phyloP scores from a whole-genome alignment of 129 eudicot genomes.

The Centella asiatica region DNA sequence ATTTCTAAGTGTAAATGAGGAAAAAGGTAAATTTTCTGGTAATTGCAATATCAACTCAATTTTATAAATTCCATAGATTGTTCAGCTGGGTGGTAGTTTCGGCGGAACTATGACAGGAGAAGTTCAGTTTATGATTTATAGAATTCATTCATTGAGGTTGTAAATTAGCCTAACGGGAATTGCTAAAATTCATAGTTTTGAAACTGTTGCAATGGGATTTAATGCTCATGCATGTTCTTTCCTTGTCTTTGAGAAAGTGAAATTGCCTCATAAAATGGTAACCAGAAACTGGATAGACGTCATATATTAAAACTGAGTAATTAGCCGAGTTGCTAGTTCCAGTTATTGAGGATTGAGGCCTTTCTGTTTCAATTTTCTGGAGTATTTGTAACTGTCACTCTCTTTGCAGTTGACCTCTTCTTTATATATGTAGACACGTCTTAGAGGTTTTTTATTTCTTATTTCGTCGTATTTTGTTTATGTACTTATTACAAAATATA shows the following conservation, averaged over 20 bases:
- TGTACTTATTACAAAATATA: too few species aligned
- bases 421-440: too few species aligned
- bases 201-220: too few species aligned
- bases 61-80: not conserved
- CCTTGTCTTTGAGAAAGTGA: not conserved
- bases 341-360: not conserved
- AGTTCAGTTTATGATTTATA: too few species aligned
- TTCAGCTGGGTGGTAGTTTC: not conserved
- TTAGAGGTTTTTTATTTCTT: not conserved
- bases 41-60: not conserved
- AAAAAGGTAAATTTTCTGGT: slow-evolving; percentile 46
- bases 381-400: not conserved
- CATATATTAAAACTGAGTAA: not conserved
- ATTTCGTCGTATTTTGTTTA: too few species aligned
- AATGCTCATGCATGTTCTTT: not conserved
- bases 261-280: too few species aligned
- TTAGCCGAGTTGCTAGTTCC: not conserved
- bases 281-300: not conserved
- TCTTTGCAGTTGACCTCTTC: not conserved
- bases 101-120: too few species aligned
- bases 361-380: not conserved
- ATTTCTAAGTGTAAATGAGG: slow-evolving; percentile 39
- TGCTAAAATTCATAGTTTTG: not conserved
- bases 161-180: not conserved
- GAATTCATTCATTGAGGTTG: too few species aligned